Percentiles rank a stretch among this genome's conserved stretches.
phyloP scores from a whole-genome alignment of 2,329 filamentous ascomycete genomes.

The Nemania sp. region DNA sequence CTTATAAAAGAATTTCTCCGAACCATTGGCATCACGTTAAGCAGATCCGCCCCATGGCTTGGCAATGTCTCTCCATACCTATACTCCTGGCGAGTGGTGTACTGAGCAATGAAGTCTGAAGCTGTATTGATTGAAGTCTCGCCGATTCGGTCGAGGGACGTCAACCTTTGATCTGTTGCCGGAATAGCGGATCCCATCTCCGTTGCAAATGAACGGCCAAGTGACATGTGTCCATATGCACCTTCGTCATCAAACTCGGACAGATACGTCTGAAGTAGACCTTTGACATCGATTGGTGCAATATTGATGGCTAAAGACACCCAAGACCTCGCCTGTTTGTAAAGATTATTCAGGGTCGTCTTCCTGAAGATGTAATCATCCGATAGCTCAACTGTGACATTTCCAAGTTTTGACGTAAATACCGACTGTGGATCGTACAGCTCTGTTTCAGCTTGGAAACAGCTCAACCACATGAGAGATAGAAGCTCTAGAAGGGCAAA shows the following conservation, averaged over 20 bases:
- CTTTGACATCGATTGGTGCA: constrained; percentile 93
- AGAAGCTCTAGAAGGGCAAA: constrained; percentile 93
- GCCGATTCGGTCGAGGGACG: constrained; percentile 81
- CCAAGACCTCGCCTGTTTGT: constrained; percentile 83
- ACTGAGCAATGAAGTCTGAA: constrained; percentile 96
- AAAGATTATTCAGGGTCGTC: constrained; percentile 80
- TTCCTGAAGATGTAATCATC: constrained; percentile 89
- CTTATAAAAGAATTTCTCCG: constrained; percentile 65
- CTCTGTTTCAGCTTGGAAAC: constrained; percentile 92
- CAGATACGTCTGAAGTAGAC: constrained; percentile 93
- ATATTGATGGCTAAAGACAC: constrained; percentile 83
- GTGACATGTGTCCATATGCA: constrained; percentile 88
- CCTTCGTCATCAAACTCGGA: constrained; percentile 95
- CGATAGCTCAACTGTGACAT: constrained; percentile 88
- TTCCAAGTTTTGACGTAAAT: constrained; percentile 80
- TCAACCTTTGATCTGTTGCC: constrained; percentile 84
- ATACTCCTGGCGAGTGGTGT: constrained; percentile 96
- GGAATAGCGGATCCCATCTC: constrained; percentile 93
- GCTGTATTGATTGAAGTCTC: constrained; percentile 86
- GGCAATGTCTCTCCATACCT: constrained; percentile 83
- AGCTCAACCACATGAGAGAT: constrained; percentile 94
- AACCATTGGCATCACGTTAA: constrained; percentile 69
- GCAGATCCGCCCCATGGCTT: constrained; percentile 74
- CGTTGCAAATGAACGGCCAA: constrained; percentile 92
- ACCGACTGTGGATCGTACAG: constrained; percentile 88